Conservation (phyloP, 805 yeast species). For the Yamadazyma kitorensis region DNA sequence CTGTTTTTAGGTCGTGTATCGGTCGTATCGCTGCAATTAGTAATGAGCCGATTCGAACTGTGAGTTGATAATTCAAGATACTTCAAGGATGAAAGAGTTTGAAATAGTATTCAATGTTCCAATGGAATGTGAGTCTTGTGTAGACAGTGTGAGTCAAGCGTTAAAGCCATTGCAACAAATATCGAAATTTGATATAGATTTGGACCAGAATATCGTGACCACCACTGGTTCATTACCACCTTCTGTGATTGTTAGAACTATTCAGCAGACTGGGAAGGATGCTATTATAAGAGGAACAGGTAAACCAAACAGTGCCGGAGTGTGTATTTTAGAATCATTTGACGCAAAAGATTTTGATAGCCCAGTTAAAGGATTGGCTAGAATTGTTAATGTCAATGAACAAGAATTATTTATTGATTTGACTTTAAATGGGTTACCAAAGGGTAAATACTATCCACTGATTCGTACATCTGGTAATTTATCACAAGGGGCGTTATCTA, state of each 20-base stretch:
- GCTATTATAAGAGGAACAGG: constrained; percentile 94
- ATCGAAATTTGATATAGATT: constrained; percentile 51
- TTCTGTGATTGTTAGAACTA: constrained; percentile 61
- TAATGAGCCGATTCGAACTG: too few species aligned
- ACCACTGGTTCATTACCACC: constrained; percentile 76
- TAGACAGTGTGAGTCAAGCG: constrained; percentile 54
- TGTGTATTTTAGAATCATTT: constrained; percentile 79
- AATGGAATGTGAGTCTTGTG: constrained; percentile 74
- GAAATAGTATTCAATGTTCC: constrained; percentile 85
- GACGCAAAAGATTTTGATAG: constrained; percentile 41
- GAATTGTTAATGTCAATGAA: constrained; percentile 68
- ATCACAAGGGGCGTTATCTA: constrained; percentile 64
- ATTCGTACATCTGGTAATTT: constrained; percentile 74
- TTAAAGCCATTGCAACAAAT: constrained; percentile 52
- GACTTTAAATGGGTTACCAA: constrained; percentile 68
- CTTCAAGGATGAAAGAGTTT: constrained; percentile 19
- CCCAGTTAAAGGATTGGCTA: constrained; percentile 83
- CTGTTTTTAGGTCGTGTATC: too few species aligned
- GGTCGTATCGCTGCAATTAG: too few species aligned
- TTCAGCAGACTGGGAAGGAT: constrained; percentile 77
- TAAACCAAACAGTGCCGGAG: constrained; percentile 83
- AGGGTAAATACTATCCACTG: constrained; percentile 67
- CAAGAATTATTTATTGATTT: constrained; percentile 66
- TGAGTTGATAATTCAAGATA: too few species aligned
- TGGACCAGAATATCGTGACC: constrained; percentile 58